Evolutionary conservation across 2,329 filamentous ascomycete genomes (phyloP).

Genomic region (Aspergillus proliferans): DNA sequence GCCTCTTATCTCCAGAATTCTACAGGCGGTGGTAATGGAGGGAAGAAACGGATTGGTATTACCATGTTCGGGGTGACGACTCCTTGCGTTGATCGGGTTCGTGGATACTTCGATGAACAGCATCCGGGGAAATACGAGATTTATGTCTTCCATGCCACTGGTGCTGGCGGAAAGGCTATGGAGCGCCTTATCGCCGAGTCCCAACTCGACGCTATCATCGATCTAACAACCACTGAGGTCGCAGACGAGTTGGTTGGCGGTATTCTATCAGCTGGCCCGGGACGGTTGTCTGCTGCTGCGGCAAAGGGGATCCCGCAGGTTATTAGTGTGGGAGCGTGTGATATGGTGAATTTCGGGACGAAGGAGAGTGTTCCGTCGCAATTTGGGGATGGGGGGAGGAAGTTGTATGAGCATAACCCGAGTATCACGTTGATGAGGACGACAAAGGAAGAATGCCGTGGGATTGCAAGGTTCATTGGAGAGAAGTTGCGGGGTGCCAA

Average conservation of each 20-base stretch:
- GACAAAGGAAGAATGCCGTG: slow-evolving; percentile 49
- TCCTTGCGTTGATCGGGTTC: slow-evolving; percentile 54
- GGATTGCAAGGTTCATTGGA: slow-evolving; percentile 53
- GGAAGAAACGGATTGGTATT: slow-evolving; percentile 52
- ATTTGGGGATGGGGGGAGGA: slow-evolving; percentile 33
- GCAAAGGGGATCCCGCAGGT: slow-evolving; percentile 54
- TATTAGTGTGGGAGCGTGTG: slow-evolving; percentile 50
- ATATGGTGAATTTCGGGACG: slow-evolving; percentile 62
- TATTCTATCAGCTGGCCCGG: slow-evolving; percentile 53
- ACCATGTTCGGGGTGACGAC: slow-evolving; percentile 74
- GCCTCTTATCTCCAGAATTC: slow-evolving; percentile 31
- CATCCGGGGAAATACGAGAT: slow-evolving; percentile 45
- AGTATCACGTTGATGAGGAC: slow-evolving; percentile 62
- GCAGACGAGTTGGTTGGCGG: slow-evolving; percentile 60
- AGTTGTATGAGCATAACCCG: slow-evolving; percentile 60
- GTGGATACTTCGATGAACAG: slow-evolving; percentile 41
- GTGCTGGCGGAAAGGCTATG: slow-evolving; percentile 63
- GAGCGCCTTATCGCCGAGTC: slow-evolving; percentile 55
- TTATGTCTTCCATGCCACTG: slow-evolving; percentile 65
- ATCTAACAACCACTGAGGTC: slow-evolving; percentile 67
- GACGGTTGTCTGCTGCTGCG: slow-evolving; percentile 53
- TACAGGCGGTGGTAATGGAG: neutral
- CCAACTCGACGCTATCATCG: slow-evolving; percentile 59
- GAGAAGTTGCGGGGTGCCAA: slow-evolving; percentile 44
- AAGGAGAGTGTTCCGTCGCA: slow-evolving; percentile 49